Evolutionary conservation across 2,329 filamentous ascomycete genomes (phyloP), one percentile per base, ranked within the genome.

Genomic region (Fusarium sp.): DNA sequence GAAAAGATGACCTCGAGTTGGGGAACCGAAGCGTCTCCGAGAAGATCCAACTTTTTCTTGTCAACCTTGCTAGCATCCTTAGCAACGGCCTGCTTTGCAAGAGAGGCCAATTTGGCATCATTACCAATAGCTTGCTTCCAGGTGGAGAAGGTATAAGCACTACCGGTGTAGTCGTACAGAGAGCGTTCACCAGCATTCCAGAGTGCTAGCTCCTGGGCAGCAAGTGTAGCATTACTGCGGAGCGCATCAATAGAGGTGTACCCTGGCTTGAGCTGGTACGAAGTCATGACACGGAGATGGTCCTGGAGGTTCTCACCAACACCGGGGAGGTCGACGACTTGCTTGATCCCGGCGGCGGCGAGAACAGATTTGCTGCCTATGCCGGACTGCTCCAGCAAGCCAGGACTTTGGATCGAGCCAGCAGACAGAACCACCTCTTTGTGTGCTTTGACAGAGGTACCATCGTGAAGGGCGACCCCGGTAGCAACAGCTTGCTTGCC

Each of bases 331-430:
- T 88, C 80, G 1, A 79, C 73, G 22, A 85, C 58, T 6, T 83
- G 76, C 1, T 76, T 68, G 55, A 88, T 84, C 9, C 75, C 72
- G 47, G 81, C 77, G 4, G 75, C 72, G 8, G 77, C 53, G 3
- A 89, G 77, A 35, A 87, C 79, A 0, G 75, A 69, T 7, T 64
- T 65, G 1, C 81, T 80, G 3, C 86, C 86, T 26, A 88, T 77
- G 26, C 86, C 86, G 13, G 79, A 83, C 2, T 85, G 77, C 66
- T 85, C 84, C 5, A 89, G 79, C 1, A 88, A 71, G 34, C 85
- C 81, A 1, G 84, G 84, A 1, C 82, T 83, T 69, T 86, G 83
- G 72, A 83, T 83, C 0, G 81, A 76, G 8, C 85, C 84, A 2
- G 73, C 70, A 0, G 70, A 72, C 5, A 79, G 65, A 5, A 71